These are phyloP conservation scores for Wickerhamiella parazyma DNA, from an alignment of 805 yeast genomes.

Conservation along the genomic window DNA sequence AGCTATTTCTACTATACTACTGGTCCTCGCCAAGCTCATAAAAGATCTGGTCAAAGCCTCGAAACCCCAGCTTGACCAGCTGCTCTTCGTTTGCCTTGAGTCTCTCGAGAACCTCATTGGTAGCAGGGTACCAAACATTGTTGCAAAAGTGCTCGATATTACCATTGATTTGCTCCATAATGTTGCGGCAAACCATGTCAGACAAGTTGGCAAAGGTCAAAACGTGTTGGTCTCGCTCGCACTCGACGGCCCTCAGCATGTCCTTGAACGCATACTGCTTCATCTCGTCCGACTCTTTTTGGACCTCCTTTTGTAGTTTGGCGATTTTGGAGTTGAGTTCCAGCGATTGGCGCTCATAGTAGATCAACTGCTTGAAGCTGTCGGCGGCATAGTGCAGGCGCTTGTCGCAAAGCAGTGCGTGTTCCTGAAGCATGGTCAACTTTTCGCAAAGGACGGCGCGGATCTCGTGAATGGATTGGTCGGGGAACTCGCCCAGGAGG, in stretches of 20 bases:
- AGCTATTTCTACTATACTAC: too few species aligned
- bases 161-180: neutral
- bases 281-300: neutral
- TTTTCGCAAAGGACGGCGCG: neutral
- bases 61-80: too few species aligned
- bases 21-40: too few species aligned
- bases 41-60: neutral
- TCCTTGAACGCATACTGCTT: neutral
- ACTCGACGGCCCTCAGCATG: neutral
- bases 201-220: neutral
- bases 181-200: neutral
- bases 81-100: neutral
- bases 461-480: neutral
- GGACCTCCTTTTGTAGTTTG: neutral
- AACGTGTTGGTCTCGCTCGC: neutral
- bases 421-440: neutral
- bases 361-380: neutral
- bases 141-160: neutral
- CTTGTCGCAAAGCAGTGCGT: neutral
- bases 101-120: neutral
- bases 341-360: neutral
- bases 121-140: neutral
- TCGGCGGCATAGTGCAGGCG: neutral
- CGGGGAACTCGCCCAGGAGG: neutral
- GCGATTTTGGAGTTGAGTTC: neutral